Evolutionary conservation across 306 rosid genomes (phyloP).

Genomic region (Lablab purpureus): DNA sequence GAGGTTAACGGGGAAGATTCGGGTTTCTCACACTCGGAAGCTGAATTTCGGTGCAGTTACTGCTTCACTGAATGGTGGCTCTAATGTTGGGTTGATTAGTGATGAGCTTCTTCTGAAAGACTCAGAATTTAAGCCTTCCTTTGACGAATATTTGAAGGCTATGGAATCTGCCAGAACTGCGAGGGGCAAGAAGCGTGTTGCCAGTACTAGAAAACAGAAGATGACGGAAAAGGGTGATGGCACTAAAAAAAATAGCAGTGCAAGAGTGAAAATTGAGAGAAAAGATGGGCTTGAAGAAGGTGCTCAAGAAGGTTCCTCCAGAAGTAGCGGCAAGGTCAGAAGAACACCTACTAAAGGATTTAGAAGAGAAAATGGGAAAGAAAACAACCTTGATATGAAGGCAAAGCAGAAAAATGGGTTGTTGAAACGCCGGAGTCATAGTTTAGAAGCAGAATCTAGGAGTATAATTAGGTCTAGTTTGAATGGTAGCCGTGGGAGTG

Average conservation of each 20-base stretch:
- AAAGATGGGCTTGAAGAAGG: constrained; percentile 38
- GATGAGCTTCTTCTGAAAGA: constrained; percentile 59
- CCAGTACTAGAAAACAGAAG: constrained; percentile 45
- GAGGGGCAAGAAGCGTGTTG: constrained; percentile 43
- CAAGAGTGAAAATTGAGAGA: constrained; percentile 30
- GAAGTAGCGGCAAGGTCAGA: constrained; percentile 28
- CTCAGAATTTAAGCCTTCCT: constrained; percentile 76
- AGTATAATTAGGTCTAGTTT: constrained; percentile 15
- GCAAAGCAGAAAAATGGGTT: constrained; percentile 40
- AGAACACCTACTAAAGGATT: constrained; percentile 39
- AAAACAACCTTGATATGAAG: constrained; percentile 41
- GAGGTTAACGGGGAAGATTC: constrained; percentile 42
- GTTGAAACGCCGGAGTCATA: constrained; percentile 43
- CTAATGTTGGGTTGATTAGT: constrained; percentile 44
- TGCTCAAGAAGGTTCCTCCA: constrained; percentile 35
- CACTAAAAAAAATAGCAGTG: constrained; percentile 5
- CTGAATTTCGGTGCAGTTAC: constrained; percentile 45
- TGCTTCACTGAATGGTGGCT: constrained; percentile 57
- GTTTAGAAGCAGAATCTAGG: constrained; percentile 43
- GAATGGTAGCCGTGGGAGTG: constrained; percentile 15
- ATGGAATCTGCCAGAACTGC: constrained; percentile 72
- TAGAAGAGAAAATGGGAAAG: constrained; percentile 44
- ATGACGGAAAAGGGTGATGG: constrained; percentile 35
- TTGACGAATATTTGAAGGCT: constrained; percentile 77
- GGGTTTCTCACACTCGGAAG: constrained; percentile 14